Conservation (phyloP, 192 early-diverging fungal genomes). For the Coemansia biformis region DNA sequence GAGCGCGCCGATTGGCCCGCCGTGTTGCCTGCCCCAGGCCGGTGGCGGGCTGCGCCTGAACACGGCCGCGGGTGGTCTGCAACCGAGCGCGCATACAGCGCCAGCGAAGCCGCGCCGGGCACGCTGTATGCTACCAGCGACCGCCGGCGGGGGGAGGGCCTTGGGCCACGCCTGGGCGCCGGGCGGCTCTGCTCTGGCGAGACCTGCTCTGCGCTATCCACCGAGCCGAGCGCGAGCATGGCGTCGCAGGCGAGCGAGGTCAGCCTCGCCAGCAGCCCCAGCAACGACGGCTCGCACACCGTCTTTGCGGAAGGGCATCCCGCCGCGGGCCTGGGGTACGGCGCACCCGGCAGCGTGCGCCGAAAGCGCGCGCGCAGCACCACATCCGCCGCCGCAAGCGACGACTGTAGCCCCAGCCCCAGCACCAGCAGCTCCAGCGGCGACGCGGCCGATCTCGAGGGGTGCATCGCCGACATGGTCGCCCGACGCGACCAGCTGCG, state of each 20-base stretch:
- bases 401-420: background rate
- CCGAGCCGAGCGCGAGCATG: background rate
- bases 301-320: background rate
- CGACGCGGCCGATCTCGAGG: constrained; percentile 8
- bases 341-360: background rate
- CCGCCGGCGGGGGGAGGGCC: too few relatives aligned
- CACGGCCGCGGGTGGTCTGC: background rate
- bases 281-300: background rate
- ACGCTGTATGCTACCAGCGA: constrained; percentile 2
- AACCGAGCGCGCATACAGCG: background rate
- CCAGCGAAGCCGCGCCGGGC: background rate
- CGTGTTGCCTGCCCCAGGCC: too few relatives aligned
- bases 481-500: constrained; percentile 36
- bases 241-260: background rate
- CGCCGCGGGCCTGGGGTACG: background rate
- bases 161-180: too few relatives aligned
- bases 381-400: background rate
- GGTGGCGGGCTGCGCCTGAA: background rate
- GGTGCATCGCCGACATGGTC: constrained; percentile 24
- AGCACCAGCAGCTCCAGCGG: background rate
- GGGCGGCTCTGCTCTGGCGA: too few relatives aligned
- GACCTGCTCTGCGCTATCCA: too few relatives aligned
- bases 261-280: background rate
- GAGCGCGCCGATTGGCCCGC: too few relatives aligned
- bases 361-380: constrained; percentile 2